Base-by-base conservation (phyloP, 2,329 filamentous ascomycete genomes). In the Colletotrichum salicis region DNA sequence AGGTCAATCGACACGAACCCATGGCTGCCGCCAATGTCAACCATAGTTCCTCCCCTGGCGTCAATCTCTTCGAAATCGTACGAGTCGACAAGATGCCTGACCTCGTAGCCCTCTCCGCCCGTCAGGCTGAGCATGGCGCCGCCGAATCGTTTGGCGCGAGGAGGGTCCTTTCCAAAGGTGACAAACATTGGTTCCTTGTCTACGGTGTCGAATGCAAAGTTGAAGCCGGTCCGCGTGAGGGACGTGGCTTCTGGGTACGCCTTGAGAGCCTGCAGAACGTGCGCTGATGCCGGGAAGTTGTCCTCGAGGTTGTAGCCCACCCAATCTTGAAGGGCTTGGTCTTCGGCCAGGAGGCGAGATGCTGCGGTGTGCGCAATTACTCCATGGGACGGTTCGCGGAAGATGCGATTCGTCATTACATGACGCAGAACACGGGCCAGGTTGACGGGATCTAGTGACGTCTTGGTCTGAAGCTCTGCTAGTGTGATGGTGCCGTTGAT, bases 1-100 rank as follows among this genome's bases (percentile, higher is more conserved):
- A 91, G 80, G 4, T 85, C 87, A n/a, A 88, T 82, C 58, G 83
- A 86, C n/a, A 87, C 85, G 58, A 89, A 87, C 0, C 90, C 90
- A 64, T 87, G 86, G 22, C 86, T 88, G 2, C 90, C 89, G 11
- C 90, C 89, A 15, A 90, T 75, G 66, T 92, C 89, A 5, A 91
- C 88, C 51, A 91, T 79, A 0, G 83, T 88, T 3, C 85, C 88
- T 5, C 79, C 78, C 1, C 70, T 76, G 0, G 78, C 78, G 62
- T 88, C 82, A 1, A 90, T 77, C 1, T 81, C 82, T 1, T 82
- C 78, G 75, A 91, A 86, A 75, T 90, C 86, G 74, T 87, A 90
- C 55, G 84, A 86, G 48, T 88, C 79, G 2, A 89, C 82, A 11
- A 91, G 81, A 74, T 89, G 84, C 29, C 79, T 79, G 5, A 89